Evolutionary conservation across 768 basidiomycete genomes (phyloP), one percentile per base, ranked within the genome.

Genomic region (Leccinum boreale): DNA sequence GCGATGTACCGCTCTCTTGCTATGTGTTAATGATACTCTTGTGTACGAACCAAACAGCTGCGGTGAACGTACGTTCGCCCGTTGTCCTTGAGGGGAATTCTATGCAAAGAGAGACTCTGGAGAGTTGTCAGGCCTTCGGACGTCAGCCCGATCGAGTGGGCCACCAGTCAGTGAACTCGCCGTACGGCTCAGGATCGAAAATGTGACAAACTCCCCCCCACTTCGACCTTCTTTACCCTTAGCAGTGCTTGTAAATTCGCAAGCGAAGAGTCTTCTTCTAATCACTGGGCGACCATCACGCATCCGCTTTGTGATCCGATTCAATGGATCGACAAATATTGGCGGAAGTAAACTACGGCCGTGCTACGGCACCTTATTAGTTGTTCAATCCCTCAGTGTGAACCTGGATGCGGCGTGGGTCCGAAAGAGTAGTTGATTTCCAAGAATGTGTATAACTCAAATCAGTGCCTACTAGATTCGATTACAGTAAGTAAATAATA

Each of bases 401-500:
- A n/a, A 24, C n/a, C 10, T 8, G 31, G 39, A 23, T 3, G 10
- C 12, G 14, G 9, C 19, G 15, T 15, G 36, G n/a, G 49, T 14
- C 26, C 15, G 42, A 58, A 52, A 44, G 50, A 50, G 31, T 19
- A 50, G 52, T 58, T 31, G 39, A 62, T 59, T 59, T 52, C 42
- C 49, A 24, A 48, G 33, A 36, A 52, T 33, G 53, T 53, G 15
- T 55, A 56, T 47, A 59, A 54, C 54, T 53, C 57, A 58, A 51
- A 63, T 59, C 64, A 59, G 28, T 58, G 60, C 62, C 61, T 58
- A 51, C 66, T 64, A 70, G 67, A 64, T 68, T 35, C 29, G 10
- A 69, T 70, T 66, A 28, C 28, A 28, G 28, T 28, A 70, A 60
- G 62, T 61, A 66, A 59, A 66, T 62, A 17, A 61, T 69, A 68